Conservation (phyloP, 257 asterid species). For the Solanum stenotomum region DNA sequence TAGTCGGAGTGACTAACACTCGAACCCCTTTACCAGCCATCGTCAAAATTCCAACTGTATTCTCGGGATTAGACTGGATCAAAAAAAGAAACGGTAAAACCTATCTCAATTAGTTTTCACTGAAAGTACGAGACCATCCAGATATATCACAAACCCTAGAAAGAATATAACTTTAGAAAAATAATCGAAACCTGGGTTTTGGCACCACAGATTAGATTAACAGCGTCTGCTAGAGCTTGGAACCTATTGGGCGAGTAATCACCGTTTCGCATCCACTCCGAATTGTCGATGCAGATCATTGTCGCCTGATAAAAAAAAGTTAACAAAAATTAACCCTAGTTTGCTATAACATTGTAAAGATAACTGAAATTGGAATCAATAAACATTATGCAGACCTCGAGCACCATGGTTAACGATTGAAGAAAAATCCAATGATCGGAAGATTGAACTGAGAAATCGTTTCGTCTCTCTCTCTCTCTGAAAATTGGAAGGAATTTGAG, state of each 20-base stretch:
- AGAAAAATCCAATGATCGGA: neutral
- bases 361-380: neutral
- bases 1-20: conserved; percentile 89
- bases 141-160: conserved; percentile 1
- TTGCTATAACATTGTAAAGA: neutral
- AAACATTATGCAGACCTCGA: conserved; percentile 49
- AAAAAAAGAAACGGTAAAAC: neutral
- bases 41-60: conserved; percentile 88
- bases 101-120: neutral
- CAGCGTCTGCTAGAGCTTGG: conserved; percentile 91
- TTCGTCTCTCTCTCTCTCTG: neutral
- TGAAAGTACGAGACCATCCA: neutral
- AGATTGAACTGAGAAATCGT: neutral
- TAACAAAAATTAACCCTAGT: conserved; percentile 5
- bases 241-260: conserved; percentile 83
- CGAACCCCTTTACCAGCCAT: conserved; percentile 98
- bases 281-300: conserved; percentile 94
- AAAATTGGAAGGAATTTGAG: neutral
- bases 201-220: conserved; percentile 96
- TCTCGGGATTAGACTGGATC: conserved; percentile 84
- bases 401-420: conserved; percentile 60
- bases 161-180: neutral
- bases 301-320: conserved; percentile 44
- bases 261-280: conserved; percentile 98
- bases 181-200: conserved; percentile 59